phyloP scores from a whole-genome alignment of 306 rosid genomes.

The Cotoneaster glaucophyllus region DNA sequence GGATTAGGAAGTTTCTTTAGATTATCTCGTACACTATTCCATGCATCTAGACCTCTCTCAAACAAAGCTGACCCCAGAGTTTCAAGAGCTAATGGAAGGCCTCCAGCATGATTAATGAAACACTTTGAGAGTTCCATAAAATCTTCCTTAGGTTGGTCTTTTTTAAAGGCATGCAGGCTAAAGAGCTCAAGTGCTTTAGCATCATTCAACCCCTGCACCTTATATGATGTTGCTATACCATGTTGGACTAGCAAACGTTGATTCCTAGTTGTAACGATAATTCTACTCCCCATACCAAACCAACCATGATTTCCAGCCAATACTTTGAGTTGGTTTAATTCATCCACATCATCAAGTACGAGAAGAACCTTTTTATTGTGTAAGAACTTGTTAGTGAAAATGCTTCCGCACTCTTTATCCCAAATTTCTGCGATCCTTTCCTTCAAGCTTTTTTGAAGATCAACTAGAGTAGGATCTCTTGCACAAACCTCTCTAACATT shows the following conservation, averaged over 20 bases:
- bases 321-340: neutral
- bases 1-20: neutral
- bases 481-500: neutral
- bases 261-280: conserved; percentile 23
- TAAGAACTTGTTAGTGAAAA: neutral
- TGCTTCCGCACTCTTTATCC: no score
- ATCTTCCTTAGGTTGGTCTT: neutral
- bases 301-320: conserved; percentile 12
- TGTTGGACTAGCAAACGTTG: conserved; percentile 8
- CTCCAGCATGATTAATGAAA: neutral
- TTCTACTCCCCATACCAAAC: conserved; percentile 22
- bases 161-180: neutral
- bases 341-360: conserved; percentile 24
- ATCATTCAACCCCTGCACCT: no score
- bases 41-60: conserved; percentile 12
- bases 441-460: conserved; percentile 18
- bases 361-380: neutral
- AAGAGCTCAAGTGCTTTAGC: conserved; percentile 4
- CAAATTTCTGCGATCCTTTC: neutral
- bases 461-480: neutral
- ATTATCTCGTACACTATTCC: conserved; percentile 22
- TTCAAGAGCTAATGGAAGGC: conserved; percentile 30
- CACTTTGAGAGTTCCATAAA: neutral
- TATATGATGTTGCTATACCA: no score
- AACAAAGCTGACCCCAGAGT: conserved; percentile 16